phyloP scores from a whole-genome alignment of 2,329 filamentous ascomycete genomes.

The Scytalidium sp. region DNA sequence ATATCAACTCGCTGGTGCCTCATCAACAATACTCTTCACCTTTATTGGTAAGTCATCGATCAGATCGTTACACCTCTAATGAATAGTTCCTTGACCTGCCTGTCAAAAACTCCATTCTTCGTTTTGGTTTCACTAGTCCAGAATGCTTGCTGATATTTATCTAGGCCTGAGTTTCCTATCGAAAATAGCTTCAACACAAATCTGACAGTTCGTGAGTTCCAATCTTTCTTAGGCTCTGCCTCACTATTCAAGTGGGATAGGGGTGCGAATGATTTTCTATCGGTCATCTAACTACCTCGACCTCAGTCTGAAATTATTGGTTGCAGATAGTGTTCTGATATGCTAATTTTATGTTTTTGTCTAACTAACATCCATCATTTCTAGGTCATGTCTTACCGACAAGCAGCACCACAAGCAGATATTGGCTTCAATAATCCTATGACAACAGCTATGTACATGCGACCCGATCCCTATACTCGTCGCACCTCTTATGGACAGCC shows the following conservation, averaged over 20 bases:
- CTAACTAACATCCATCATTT: conserved; percentile 11
- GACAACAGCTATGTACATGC: conserved; percentile 26
- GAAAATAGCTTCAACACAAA: neutral
- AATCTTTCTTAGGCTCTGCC: too few relatives aligned
- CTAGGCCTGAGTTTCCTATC: neutral
- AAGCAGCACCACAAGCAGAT: conserved; percentile 23
- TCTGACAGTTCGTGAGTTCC: neutral
- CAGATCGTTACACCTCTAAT: too few relatives aligned
- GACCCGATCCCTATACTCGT: conserved; percentile 21
- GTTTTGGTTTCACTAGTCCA: neutral
- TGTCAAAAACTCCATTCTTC: too few relatives aligned
- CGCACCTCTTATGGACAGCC: conserved; percentile 25
- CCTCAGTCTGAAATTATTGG: too few relatives aligned
- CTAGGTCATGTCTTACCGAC: conserved; percentile 32
- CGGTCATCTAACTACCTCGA: too few relatives aligned
- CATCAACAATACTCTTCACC: neutral
- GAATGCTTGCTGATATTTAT: neutral
- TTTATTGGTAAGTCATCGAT: neutral
- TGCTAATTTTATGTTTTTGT: conserved; percentile 1
- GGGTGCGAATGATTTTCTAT: too few relatives aligned
- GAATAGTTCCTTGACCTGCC: too few relatives aligned
- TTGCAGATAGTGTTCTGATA: neutral
- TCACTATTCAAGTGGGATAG: too few relatives aligned
- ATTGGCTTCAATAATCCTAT: conserved; percentile 21
- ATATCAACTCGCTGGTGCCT: conserved; percentile 23